Conservation (phyloP, 208 protist species). For the Crithidia expoeki region DNA sequence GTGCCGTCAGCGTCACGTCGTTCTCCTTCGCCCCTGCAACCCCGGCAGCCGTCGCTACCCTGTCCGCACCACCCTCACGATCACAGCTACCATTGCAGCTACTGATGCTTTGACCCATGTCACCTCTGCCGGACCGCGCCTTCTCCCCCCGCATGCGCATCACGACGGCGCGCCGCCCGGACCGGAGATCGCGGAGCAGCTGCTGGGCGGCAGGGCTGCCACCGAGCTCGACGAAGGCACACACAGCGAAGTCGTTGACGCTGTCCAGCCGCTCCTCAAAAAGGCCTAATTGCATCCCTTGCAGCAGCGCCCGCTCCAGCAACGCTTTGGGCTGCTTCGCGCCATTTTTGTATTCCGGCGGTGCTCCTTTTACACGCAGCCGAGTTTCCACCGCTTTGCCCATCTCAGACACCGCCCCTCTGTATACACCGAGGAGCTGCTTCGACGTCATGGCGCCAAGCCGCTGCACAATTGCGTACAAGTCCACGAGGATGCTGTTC, state of each 20-base stretch:
- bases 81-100: background rate
- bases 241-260: constrained; percentile 73
- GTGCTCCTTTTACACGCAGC: constrained; percentile 77
- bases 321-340: constrained; percentile 48
- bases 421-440: constrained; percentile 83
- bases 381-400: constrained; percentile 75
- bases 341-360: constrained; percentile 83
- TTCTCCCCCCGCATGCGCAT: constrained; percentile 55
- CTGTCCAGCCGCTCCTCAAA: constrained; percentile 77
- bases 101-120: background rate
- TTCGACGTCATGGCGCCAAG: constrained; percentile 81
- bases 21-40: background rate
- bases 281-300: constrained; percentile 65
- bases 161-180: constrained; percentile 30
- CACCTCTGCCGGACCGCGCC: constrained; percentile 3
- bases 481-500: constrained; percentile 57
- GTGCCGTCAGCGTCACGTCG: background rate
- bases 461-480: constrained; percentile 64
- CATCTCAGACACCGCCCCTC: constrained; percentile 65
- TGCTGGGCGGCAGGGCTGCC: constrained; percentile 46
- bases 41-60: background rate
- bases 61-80: background rate
- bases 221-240: constrained; percentile 68
- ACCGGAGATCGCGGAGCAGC: constrained; percentile 42
- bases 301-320: constrained; percentile 74